Percentiles rank a stretch among this genome's conserved stretches.
Conservation (phyloP, 2,329 filamentous ascomycete species). For the Colletotrichum acutatum region DNA sequence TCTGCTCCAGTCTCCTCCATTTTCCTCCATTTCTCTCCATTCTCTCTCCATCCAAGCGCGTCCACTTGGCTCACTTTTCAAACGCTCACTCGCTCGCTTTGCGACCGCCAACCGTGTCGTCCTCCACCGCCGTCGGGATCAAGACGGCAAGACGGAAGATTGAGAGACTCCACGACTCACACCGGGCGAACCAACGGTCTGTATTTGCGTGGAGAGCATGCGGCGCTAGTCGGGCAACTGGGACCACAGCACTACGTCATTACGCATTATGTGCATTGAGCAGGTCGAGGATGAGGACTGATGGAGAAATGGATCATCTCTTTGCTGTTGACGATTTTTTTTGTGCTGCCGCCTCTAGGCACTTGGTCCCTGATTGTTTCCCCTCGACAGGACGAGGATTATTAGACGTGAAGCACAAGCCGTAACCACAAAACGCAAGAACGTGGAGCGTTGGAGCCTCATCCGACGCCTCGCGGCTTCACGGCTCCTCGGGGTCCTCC, state of each 20-base stretch:
- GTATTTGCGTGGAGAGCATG: slow-evolving; percentile 22
- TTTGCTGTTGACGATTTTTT: slow-evolving; percentile 14
- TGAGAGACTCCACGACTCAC: slow-evolving; percentile 29
- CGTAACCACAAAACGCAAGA: slow-evolving; percentile 3
- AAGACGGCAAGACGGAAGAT: slow-evolving; percentile 34
- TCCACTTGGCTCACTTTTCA: slow-evolving; percentile 5
- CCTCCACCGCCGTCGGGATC: slow-evolving; percentile 28
- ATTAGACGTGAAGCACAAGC: slow-evolving; percentile 1
- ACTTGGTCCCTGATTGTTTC: slow-evolving; percentile 3
- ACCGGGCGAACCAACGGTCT: slow-evolving; percentile 18
- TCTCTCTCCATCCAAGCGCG: slow-evolving; percentile 17
- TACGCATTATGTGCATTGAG: slow-evolving; percentile 27
- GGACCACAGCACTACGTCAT: slow-evolving; percentile 32
- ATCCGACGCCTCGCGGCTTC: slow-evolving; percentile 13
- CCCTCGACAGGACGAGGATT: slow-evolving; percentile 1
- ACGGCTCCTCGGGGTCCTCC: slow-evolving; percentile 2
- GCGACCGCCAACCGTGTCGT: slow-evolving; percentile 17
- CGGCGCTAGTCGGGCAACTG: slow-evolving; percentile 26
- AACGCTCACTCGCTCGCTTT: slow-evolving; percentile 27
- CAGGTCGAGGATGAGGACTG: slow-evolving; percentile 26
- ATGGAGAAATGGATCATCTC: slow-evolving; percentile 27
- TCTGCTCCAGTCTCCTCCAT: slow-evolving; percentile 28
- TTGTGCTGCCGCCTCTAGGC: slow-evolving; percentile 1
- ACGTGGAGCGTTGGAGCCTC: slow-evolving; percentile 24
- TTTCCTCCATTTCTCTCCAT: slow-evolving; percentile 9